phyloP scores from a whole-genome alignment of 805 yeast species.

The Danielozyma ontarioensis region DNA sequence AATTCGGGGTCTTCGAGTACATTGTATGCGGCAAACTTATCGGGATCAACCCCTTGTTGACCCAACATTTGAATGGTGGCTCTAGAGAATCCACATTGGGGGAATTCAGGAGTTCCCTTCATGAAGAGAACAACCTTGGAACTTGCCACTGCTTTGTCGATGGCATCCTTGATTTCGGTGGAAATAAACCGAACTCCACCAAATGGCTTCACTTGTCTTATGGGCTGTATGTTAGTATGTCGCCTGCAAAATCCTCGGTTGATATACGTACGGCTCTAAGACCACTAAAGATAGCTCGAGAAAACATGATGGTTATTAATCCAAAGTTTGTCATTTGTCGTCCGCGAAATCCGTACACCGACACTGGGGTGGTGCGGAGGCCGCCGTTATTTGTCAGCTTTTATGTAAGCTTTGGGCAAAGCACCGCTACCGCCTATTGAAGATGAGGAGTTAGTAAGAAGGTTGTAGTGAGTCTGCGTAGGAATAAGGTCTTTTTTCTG shows the following conservation, averaged over 20 bases:
- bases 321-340: neutral
- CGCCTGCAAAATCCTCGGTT: neutral
- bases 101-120: constrained; percentile 98
- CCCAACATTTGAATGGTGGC: constrained; percentile 92
- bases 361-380: too few relatives aligned
- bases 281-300: neutral
- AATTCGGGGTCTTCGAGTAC: constrained; percentile 92
- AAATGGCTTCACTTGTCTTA: neutral
- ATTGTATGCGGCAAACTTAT: constrained; percentile 93
- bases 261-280: neutral
- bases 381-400: too few relatives aligned
- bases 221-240: neutral
- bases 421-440: too few relatives aligned
- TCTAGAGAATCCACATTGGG: constrained; percentile 96
- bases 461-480: too few relatives aligned
- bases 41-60: constrained; percentile 95
- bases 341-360: too few relatives aligned
- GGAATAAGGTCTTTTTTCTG: too few relatives aligned
- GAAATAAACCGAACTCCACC: constrained; percentile 49
- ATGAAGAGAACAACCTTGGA: constrained; percentile 95
- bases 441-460: too few relatives aligned
- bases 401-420: too few relatives aligned
- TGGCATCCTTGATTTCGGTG: constrained; percentile 76
- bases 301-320: constrained; percentile 1
- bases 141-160: constrained; percentile 76